Conservation (phyloP, 768 basidiomycete species). For the Naganishia vishniacii region DNA sequence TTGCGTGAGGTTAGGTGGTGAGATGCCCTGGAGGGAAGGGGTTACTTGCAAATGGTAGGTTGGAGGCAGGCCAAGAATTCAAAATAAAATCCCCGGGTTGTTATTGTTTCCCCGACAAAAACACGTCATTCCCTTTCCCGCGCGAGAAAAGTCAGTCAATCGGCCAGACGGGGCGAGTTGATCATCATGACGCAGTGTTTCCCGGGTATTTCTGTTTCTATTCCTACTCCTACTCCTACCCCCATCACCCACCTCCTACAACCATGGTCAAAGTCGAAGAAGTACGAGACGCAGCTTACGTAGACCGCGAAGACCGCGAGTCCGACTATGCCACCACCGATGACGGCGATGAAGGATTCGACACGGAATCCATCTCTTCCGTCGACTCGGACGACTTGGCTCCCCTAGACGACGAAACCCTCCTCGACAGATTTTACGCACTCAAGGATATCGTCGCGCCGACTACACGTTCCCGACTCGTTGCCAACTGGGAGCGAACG, state of each 20-base stretch:
- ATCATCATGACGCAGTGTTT: too few relatives aligned
- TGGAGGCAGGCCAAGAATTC: background rate
- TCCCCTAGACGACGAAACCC: conserved; percentile 61
- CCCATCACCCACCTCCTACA: too few relatives aligned
- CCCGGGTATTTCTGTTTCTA: background rate
- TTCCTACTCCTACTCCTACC: background rate
- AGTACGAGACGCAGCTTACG: conserved; percentile 50
- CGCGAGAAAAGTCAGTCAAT: too few relatives aligned
- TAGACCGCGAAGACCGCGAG: conserved; percentile 54
- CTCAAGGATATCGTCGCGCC: conserved; percentile 96
- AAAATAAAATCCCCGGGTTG: too few relatives aligned
- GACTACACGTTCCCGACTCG: conserved; percentile 70
- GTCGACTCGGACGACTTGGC: conserved; percentile 53
- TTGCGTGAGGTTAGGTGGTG: too few relatives aligned
- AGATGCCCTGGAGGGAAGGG: too few relatives aligned
- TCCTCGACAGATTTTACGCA: conserved; percentile 80
- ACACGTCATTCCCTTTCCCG: too few relatives aligned
- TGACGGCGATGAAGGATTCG: conserved; percentile 59
- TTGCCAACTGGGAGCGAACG: conserved; percentile 59
- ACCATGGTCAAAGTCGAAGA: conserved; percentile 90
- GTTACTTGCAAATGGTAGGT: too few relatives aligned
- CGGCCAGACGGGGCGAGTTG: too few relatives aligned
- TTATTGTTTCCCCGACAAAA: too few relatives aligned
- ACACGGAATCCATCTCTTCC: conserved; percentile 71
- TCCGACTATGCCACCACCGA: conserved; percentile 62